Conservation (phyloP, 1,284 basidiomycete genomes). For the Ustilago crameri region DNA sequence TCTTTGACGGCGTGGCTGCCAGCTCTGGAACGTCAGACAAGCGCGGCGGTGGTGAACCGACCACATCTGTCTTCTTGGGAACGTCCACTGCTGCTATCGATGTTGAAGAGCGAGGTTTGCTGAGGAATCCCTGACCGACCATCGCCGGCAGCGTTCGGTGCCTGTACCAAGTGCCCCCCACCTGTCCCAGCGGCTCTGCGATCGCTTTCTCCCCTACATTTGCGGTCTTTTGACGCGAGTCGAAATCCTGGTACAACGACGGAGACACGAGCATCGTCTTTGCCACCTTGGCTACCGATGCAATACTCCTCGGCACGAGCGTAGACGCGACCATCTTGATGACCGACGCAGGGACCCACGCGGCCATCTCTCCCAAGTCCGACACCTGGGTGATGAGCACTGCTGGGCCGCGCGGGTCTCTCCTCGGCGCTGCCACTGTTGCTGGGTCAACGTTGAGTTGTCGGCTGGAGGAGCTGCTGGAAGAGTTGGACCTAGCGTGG, state of each 20-base stretch:
- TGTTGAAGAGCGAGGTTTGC: slow-evolving; percentile 6
- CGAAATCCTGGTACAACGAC: slow-evolving; percentile 29
- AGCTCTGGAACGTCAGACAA: slow-evolving; percentile 23
- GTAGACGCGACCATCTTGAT: slow-evolving; percentile 61
- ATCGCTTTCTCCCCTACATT: background rate
- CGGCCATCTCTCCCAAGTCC: slow-evolving; percentile 57
- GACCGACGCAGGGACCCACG: slow-evolving; percentile 59
- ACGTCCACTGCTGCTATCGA: background rate
- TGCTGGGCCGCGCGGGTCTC: slow-evolving; percentile 39
- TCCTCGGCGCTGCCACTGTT: slow-evolving; percentile 7
- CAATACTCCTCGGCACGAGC: slow-evolving; percentile 55
- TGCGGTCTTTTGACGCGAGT: background rate
- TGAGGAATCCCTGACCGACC: slow-evolving; percentile 34
- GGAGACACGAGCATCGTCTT: slow-evolving; percentile 43
- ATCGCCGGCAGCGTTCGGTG: slow-evolving; percentile 40
- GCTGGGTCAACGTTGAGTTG: slow-evolving; percentile 9
- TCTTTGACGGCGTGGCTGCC: background rate
- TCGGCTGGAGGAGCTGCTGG: slow-evolving; percentile 23
- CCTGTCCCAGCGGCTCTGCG: slow-evolving; percentile 21
- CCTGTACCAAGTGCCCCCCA: slow-evolving; percentile 32
- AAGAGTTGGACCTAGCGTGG: slow-evolving; percentile 24
- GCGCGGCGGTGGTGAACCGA: background rate
- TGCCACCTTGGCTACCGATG: slow-evolving; percentile 53
- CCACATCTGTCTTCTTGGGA: background rate
- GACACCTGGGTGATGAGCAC: slow-evolving; percentile 58